Conservation (phyloP, 192 early-diverging fungal species). For the Umbelopsis ramanniana region DNA sequence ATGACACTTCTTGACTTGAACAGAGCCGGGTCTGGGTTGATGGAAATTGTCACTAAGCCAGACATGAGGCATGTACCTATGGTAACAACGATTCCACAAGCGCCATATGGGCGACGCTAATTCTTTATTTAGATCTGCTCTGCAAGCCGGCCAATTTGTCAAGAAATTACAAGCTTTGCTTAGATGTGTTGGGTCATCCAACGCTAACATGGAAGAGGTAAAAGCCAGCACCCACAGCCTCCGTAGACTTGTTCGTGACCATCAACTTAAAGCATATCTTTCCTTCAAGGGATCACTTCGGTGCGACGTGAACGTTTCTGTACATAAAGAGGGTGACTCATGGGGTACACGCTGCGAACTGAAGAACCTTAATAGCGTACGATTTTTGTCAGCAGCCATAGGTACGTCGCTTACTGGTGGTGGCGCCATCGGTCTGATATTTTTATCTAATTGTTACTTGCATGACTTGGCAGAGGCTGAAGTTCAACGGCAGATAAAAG, state of each 20-base stretch:
- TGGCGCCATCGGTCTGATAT: too few relatives aligned
- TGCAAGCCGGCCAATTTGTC: conserved; percentile 75
- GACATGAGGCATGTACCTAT: conserved; percentile 60
- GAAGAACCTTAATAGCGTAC: conserved; percentile 82
- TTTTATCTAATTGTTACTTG: neutral
- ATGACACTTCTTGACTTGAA: conserved; percentile 83
- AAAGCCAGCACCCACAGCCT: neutral
- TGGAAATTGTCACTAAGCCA: conserved; percentile 93
- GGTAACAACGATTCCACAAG: too few relatives aligned
- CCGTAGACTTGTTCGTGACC: neutral
- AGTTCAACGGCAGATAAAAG: conserved; percentile 70
- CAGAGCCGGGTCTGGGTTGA: conserved; percentile 81
- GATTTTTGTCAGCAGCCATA: conserved; percentile 68
- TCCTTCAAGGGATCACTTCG: conserved; percentile 81
- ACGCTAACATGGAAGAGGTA: conserved; percentile 87
- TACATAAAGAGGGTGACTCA: conserved; percentile 55
- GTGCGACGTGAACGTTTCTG: conserved; percentile 94
- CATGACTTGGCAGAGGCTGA: conserved; percentile 66
- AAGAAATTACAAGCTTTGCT: conserved; percentile 80
- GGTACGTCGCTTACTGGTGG: conserved; percentile 37
- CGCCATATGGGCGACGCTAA: neutral
- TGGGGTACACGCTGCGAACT: conserved; percentile 76
- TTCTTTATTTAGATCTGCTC: conserved; percentile 52
- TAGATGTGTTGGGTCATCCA: conserved; percentile 69
- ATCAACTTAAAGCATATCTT: too few relatives aligned